These are phyloP conservation scores for Sporothrix pallida DNA, from an alignment of 2,329 filamentous ascomycete species.

Conservation along the genomic window DNA sequence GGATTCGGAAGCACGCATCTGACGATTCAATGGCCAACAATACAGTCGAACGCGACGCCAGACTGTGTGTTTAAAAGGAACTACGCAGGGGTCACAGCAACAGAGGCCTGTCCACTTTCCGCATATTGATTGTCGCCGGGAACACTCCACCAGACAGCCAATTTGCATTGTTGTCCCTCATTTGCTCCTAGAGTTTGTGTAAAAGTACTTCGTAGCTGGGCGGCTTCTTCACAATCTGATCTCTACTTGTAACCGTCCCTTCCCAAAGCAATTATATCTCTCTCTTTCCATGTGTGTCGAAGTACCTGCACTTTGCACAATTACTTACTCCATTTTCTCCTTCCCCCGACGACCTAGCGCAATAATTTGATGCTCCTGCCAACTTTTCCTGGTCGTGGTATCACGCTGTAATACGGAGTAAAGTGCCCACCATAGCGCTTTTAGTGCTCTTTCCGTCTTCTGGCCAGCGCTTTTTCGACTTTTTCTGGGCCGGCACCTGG, in stretches of 20 bases:
- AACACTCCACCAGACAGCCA: neutral
- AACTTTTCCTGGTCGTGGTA: neutral
- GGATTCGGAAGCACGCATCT: too few species aligned
- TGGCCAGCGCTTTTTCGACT: conserved; percentile 22
- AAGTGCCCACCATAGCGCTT: neutral
- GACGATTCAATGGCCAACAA: too few species aligned
- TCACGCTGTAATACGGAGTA: neutral
- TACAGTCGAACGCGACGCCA: too few species aligned
- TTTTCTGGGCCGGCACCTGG: conserved; percentile 23
- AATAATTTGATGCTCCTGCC: neutral
- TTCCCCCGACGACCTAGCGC: neutral
- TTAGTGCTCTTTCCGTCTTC: conserved; percentile 6
- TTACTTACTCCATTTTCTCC: neutral
- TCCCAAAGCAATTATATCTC: neutral
- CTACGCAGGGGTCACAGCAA: conserved; percentile 11
- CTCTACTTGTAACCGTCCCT: neutral
- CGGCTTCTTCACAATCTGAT: neutral
- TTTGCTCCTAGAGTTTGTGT: neutral
- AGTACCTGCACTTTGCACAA: neutral
- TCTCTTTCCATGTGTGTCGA: neutral
- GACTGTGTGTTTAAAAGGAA: neutral
- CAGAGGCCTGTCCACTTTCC: conserved; percentile 15
- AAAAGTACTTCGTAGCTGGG: neutral
- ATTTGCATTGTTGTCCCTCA: conserved; percentile 10
- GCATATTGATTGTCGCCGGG: conserved; percentile 18